A percentile compares a stretch with the other conserved stretches of the same genome.
phyloP scores from a whole-genome alignment of 202 grass and related monocot genomes.

The Brachypodium distachyon region DNA sequence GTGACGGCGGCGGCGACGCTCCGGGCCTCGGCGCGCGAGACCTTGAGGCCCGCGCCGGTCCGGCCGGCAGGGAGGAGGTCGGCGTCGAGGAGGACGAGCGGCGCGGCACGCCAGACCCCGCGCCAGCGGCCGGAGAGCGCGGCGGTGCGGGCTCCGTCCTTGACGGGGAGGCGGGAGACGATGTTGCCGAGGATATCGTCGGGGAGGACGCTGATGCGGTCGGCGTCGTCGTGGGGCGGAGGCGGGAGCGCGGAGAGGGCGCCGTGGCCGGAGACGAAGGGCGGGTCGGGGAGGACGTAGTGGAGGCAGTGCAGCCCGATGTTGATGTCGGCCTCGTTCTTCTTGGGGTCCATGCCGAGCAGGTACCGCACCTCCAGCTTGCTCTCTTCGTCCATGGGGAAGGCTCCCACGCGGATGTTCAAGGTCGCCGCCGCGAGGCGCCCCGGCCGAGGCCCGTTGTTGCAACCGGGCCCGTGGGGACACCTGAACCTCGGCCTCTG shows the following conservation, averaged over 20 bases:
- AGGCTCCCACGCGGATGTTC: neutral
- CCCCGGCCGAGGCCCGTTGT: neutral
- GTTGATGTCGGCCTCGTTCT: neutral
- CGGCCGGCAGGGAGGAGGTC: neutral
- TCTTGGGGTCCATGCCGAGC: neutral
- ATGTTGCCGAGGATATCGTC: neutral
- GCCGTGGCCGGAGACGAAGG: neutral
- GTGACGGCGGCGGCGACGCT: neutral
- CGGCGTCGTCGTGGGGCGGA: neutral
- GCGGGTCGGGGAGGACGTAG: neutral
- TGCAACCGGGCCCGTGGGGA: neutral
- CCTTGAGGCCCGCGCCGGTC: neutral
- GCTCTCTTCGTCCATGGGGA: neutral
- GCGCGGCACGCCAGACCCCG: neutral
- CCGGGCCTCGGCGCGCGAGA: neutral
- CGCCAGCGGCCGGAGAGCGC: neutral
- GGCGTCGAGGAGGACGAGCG: neutral
- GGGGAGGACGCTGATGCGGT: neutral
- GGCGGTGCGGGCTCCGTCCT: neutral
- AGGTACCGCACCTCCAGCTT: neutral
- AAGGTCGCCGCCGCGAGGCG: neutral
- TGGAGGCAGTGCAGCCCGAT: neutral
- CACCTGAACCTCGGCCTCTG: neutral
- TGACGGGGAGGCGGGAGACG: neutral
- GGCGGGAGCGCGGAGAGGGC: neutral